phyloP scores from a whole-genome alignment of 495 filamentous ascomycete genomes.

The Penicillium lividum region DNA sequence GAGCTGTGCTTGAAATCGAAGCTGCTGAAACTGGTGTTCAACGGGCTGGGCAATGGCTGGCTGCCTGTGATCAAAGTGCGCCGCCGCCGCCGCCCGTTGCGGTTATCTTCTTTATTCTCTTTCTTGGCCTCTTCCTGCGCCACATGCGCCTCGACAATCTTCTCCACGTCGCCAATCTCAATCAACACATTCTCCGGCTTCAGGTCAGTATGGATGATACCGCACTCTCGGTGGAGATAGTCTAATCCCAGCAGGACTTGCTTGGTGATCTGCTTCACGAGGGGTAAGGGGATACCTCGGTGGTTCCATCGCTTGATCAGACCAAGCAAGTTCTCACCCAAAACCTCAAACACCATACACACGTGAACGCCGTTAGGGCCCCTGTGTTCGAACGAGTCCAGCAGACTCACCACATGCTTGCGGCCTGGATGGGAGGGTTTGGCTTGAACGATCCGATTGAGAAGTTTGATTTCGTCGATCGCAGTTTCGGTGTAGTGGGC shows the following conservation, averaged over 20 bases:
- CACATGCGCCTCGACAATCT: slow-evolving; percentile 93
- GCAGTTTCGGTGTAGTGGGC: slow-evolving; percentile 99
- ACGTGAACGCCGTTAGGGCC: slow-evolving; percentile 95
- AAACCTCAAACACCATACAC: slow-evolving; percentile 98
- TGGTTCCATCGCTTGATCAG: slow-evolving; percentile 99
- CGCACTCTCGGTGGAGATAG: slow-evolving; percentile 96
- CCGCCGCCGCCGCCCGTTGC: slow-evolving; percentile 89
- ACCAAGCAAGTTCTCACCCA: slow-evolving; percentile 93
- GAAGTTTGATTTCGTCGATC: slow-evolving; percentile 97
- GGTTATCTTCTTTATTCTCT: slow-evolving; percentile 81
- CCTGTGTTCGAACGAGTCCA: slow-evolving; percentile 97
- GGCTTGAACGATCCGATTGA: slow-evolving; percentile 94
- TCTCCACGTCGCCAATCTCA: slow-evolving; percentile 97
- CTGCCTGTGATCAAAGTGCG: slow-evolving; percentile 96
- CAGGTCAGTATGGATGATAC: slow-evolving; percentile 97
- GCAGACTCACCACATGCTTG: slow-evolving; percentile 89
- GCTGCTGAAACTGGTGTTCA: slow-evolving; percentile 87
- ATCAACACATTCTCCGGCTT: slow-evolving; percentile 99
- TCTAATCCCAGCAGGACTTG: slow-evolving; percentile 94
- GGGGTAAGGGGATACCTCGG: slow-evolving; percentile 89
- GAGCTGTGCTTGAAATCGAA: slow-evolving; percentile 69
- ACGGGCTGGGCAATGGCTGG: slow-evolving; percentile 91
- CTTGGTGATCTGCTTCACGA: slow-evolving; percentile 98
- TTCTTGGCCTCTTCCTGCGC: slow-evolving; percentile 69
- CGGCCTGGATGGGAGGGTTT: slow-evolving; percentile 92